These are phyloP conservation scores for Penium margaritaceum DNA, from an alignment of 139 green algal genomes.

Conservation along the genomic window DNA sequence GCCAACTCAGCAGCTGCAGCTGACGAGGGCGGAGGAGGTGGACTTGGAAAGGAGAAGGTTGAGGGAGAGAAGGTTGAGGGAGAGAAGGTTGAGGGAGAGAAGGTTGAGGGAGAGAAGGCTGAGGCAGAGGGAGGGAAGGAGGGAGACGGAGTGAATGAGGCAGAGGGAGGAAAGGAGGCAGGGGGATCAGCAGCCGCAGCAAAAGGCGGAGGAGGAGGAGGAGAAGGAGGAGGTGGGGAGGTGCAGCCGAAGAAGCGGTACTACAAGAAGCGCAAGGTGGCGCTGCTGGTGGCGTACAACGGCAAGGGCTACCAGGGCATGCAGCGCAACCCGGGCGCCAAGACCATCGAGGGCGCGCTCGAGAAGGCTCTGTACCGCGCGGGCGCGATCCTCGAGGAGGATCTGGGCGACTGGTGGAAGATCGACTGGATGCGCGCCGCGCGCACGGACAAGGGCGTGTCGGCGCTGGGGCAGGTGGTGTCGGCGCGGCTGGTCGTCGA, in stretches of 20 bases:
- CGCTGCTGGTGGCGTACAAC: slow-evolving; percentile 70
- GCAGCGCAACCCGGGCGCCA: slow-evolving; percentile 73
- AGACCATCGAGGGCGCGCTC: slow-evolving; percentile 82
- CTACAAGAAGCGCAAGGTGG: slow-evolving; percentile 69
- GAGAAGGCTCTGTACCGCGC: slow-evolving; percentile 62
- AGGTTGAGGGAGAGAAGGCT: not conserved
- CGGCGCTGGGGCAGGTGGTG: slow-evolving; percentile 61
- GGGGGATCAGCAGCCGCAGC: not conserved
- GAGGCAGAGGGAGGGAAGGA: not conserved
- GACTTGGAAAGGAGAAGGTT: not conserved
- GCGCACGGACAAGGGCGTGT: slow-evolving; percentile 96
- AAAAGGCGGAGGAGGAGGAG: not conserved
- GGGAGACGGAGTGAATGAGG: not conserved
- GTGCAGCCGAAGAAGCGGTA: not conserved
- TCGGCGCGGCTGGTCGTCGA: slow-evolving; percentile 30
- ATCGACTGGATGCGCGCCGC: slow-evolving; percentile 78
- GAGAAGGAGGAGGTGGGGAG: not conserved
- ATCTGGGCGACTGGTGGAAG: slow-evolving; percentile 65
- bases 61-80: not conserved
- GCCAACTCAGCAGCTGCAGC: too few species aligned
- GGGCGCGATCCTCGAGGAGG: slow-evolving; percentile 64
- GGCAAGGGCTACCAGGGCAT: slow-evolving; percentile 77
- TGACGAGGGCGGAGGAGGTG: too few species aligned
- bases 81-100: not conserved
- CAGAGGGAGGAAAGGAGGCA: not conserved